A percentile compares a stretch with the other conserved stretches of the same genome.
These are phyloP conservation scores for Lagerstroemia speciosa DNA, from an alignment of 345 rosid species.

Conservation along the genomic window DNA sequence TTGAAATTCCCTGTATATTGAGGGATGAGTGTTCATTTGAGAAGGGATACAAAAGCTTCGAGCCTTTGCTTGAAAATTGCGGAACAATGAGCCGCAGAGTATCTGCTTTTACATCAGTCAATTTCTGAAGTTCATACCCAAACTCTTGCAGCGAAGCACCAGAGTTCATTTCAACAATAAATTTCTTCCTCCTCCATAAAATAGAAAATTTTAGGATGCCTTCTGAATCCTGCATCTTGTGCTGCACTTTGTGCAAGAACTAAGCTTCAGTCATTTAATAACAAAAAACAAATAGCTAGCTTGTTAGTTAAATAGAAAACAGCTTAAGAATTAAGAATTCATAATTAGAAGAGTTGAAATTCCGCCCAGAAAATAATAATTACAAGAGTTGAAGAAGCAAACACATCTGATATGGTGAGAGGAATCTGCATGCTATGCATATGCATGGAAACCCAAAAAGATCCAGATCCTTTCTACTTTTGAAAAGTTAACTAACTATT, in stretches of 20 bases:
- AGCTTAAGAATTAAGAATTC: not conserved
- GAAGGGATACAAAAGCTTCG: slow-evolving; percentile 64
- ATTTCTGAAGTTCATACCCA: slow-evolving; percentile 57
- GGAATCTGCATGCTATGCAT: not conserved
- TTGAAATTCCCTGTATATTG: slow-evolving; percentile 44
- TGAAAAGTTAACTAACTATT: no score
- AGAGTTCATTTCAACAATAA: slow-evolving; percentile 40
- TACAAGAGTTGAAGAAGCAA: not conserved
- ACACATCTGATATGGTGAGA: not conserved
- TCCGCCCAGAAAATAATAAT: no score
- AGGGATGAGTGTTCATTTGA: slow-evolving; percentile 46
- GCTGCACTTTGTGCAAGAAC: slow-evolving; percentile 8
- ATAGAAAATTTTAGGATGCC: slow-evolving; percentile 31
- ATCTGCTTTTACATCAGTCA: slow-evolving; percentile 62
- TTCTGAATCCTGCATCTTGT: slow-evolving; percentile 24
- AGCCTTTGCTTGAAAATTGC: slow-evolving; percentile 39
- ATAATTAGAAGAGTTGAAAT: no score
- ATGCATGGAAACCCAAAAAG: no score
- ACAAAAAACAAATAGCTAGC: not conserved
- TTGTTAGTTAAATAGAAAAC: not conserved
- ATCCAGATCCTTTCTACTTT: no score
- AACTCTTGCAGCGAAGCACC: slow-evolving; percentile 50
- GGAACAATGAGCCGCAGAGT: slow-evolving; percentile 75
- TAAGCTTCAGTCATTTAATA: not conserved
- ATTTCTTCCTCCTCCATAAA: slow-evolving; percentile 70